Evolutionary conservation across 768 basidiomycete genomes (phyloP).

Genomic region (Pulveroboletus ravenelii): DNA sequence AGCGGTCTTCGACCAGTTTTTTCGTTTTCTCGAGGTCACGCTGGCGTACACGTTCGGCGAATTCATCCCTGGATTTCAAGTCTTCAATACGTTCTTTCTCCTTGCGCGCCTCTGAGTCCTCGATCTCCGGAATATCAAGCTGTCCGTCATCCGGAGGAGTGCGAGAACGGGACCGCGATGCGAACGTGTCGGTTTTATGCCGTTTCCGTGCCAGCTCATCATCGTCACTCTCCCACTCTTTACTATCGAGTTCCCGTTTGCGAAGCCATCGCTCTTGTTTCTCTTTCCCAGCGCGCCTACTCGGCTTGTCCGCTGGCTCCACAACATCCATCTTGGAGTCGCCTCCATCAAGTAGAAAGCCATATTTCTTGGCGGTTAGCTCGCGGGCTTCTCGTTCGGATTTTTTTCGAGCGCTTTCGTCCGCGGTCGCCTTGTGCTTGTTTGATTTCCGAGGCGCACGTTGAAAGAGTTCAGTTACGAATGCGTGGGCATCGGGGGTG

Average conservation of each 20-base stretch:
- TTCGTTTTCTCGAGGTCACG: constrained; percentile 84
- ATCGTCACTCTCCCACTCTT: constrained; percentile 90
- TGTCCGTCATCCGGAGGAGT: constrained; percentile 30
- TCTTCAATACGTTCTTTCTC: constrained; percentile 79
- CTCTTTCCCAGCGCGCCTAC: constrained; percentile 33
- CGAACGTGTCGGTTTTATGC: constrained; percentile 44
- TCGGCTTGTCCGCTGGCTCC: constrained; percentile 31
- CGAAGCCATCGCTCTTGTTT: constrained; percentile 64
- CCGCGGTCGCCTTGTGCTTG: constrained; percentile 45
- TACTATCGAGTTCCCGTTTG: constrained; percentile 76
- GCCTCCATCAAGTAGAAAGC: constrained; percentile 83
- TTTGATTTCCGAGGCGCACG: constrained; percentile 78
- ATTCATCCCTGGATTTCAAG: constrained; percentile 83
- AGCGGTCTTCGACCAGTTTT: constrained; percentile 88
- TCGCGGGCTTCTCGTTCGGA: constrained; percentile 73
- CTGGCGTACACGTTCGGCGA: constrained; percentile 80
- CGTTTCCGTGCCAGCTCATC: constrained; percentile 74
- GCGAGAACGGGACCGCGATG: constrained; percentile 22
- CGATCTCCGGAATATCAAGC: constrained; percentile 55
- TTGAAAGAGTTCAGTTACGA: constrained; percentile 71
- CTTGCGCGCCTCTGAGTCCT: constrained; percentile 67
- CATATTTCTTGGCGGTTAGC: constrained; percentile 68
- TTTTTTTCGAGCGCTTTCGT: constrained; percentile 50
- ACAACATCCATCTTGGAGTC: constrained; percentile 44
- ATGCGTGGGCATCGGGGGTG: constrained; percentile 73